Evolutionary conservation across 176 grass and related monocot genomes (phyloP), one percentile per base, ranked within the genome.

Genomic region (Stipa capillata): DNA sequence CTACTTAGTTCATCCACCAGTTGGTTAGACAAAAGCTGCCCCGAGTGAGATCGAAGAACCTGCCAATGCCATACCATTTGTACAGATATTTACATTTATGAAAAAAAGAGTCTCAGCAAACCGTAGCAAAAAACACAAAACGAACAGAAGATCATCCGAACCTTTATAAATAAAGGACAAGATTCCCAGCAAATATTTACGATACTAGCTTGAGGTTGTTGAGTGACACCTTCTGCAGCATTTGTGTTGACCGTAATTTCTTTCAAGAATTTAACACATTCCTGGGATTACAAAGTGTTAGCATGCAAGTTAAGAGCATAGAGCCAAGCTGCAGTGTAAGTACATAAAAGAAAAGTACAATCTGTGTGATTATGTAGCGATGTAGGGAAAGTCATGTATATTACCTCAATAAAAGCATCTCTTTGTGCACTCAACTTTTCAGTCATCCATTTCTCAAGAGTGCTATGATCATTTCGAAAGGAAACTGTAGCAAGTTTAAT

Each of bases 361-460:
- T 62, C 15, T 73, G 28, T 54, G 51, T 7, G 2, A 70, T 68
- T 60, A 27, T 41, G 40, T 53, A 60, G 33, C 20, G 8, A 28
- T 23, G 11, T 7, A 65, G 24, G 56, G 27, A 36, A 72, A 78
- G 1, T 64, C 55, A 86, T 51, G 29, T 33, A 58, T 52, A 66
- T 84, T 97, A 97, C 94, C 94, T 94, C 89, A 64, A 89, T 77
- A 83, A 97, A 94, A 69, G 59, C 60, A 49, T 83, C 83, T 85
- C 87, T 90, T 37, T 92, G 74, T 83, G 61, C 37, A 70, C 27
- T 79, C 63, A 94, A 85, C 57, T 92, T 94, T 84, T 94, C 95
- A 42, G 42, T 80, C 48, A 94, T 82, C 95, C 95, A 97, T 58
- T 94, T 97, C 85, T 97, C 95, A 80, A 94, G 89, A 90, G 82